phyloP scores from a whole-genome alignment of 306 rosid species.

The Heteromeles arbutifolia region DNA sequence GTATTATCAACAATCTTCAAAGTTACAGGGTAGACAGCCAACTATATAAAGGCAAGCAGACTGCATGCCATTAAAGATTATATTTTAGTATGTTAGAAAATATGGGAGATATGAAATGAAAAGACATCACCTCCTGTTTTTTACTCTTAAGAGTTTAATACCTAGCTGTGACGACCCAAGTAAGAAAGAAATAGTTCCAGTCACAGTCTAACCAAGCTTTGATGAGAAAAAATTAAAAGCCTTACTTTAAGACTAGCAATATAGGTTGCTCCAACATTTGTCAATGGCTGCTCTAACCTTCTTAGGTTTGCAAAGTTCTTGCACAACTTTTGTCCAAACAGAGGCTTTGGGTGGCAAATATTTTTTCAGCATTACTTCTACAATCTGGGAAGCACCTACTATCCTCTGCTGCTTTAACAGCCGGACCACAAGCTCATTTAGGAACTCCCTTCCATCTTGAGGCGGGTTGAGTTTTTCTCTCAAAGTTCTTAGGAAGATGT shows the following conservation, averaged over 20 bases:
- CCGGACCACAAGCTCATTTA: conserved; percentile 77
- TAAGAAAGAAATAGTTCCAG: background rate
- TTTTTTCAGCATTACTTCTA: conserved; percentile 66
- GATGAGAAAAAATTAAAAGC: background rate
- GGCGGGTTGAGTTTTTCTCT: conserved; percentile 60
- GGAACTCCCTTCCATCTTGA: conserved; percentile 78
- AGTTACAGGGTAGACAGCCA: background rate
- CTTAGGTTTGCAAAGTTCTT: conserved; percentile 54
- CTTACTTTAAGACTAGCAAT: conserved; percentile 31
- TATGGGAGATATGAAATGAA: background rate
- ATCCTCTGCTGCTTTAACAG: conserved; percentile 54
- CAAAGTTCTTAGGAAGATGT: conserved; percentile 65
- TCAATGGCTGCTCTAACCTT: conserved; percentile 40
- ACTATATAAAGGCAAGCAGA: background rate
- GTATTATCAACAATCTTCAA: background rate
- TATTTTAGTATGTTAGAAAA: background rate
- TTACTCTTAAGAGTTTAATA: background rate
- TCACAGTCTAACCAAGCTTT: background rate
- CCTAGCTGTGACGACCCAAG: background rate
- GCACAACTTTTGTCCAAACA: conserved; percentile 68
- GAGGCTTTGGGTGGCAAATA: conserved; percentile 60
- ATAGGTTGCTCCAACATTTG: conserved; percentile 59
- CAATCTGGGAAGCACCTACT: conserved; percentile 48
- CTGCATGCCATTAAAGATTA: background rate
- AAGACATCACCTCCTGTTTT: background rate